These are phyloP conservation scores for Backusella psychrophila DNA, from an alignment of 192 early-diverging fungal species.

Conservation along the genomic window DNA sequence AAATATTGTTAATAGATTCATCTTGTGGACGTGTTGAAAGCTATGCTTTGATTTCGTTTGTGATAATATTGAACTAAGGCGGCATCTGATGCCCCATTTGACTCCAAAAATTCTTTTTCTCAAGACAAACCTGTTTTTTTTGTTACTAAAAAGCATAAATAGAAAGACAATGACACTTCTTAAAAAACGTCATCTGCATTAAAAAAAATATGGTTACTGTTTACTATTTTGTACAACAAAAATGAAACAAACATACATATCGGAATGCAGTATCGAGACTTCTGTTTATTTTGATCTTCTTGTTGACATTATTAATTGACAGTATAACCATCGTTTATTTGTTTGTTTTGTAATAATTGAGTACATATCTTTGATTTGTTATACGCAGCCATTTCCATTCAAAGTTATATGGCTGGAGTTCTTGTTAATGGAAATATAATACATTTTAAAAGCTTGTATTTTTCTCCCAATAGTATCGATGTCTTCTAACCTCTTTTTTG, in stretches of 20 bases:
- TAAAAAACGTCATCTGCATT: neutral
- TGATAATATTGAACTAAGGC: neutral
- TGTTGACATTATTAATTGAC: neutral
- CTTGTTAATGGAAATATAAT: neutral
- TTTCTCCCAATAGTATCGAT: neutral
- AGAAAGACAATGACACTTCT: neutral
- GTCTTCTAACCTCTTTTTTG: neutral
- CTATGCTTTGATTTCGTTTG: neutral
- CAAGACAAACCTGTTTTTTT: slow-evolving; percentile 1
- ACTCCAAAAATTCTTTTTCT: neutral
- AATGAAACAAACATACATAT: neutral
- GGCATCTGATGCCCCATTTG: neutral
- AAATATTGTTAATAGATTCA: neutral
- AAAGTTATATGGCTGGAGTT: neutral
- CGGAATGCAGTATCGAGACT: neutral
- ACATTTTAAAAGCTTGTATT: neutral
- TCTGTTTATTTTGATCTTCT: neutral
- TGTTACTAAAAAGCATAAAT: neutral
- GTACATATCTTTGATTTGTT: neutral
- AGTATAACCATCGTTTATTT: neutral
- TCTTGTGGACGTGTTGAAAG: neutral
- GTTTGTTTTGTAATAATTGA: neutral
- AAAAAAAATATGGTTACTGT: neutral
- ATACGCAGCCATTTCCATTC: neutral
- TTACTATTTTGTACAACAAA: neutral